Evolutionary conservation across 805 yeast species (phyloP), one percentile per base, ranked within the genome.

Genomic region (Cyberlindnera amylophila): DNA sequence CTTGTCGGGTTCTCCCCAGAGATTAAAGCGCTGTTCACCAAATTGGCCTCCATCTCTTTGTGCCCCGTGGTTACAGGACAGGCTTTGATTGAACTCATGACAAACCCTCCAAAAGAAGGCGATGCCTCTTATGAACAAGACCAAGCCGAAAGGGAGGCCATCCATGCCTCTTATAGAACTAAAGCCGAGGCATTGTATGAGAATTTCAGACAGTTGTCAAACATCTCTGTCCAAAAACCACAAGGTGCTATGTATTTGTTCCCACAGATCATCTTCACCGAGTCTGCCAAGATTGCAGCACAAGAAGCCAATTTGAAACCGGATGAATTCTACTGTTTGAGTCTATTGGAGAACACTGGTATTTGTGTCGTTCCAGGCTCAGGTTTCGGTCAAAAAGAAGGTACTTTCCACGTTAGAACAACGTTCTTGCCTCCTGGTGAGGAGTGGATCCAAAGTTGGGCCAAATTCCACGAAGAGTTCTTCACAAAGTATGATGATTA

Each of bases 181-280:
- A 80, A 97, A 58, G 82, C 97, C 13, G 58, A 65, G 11, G 62
- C 70, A 37, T 70, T 93, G 38, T 84, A 78, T 58, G 64, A 75
- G 14, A 86, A 96, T 0, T 91, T 93, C 67, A 64, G 71, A 41
- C 60, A 73, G 30, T 78, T 93, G 85, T 86, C 84, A 48, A 95
- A 91, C 49, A 83, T 93, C 37, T 65, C 75, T 19, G 90, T 97
- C 64, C 88, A 87, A 65, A 77, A 77, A 51, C 98, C 99, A 34
- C 79, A 84, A 69, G 99, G 99, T 52, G 97, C 99, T 32, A 91
- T 93, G 99, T 93, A 93, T 66, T 71, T 93, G 47, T 93, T 88
- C 79, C 99, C 99, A 35, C 74, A 70, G 50, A 66, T 93, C 45
- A 62, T 75, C 27, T 67, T 93, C 43, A 81, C 86, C 13, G 74